A percentile compares a stretch with the other conserved stretches of the same genome.
These are phyloP conservation scores for Xylaria sp. DNA, from an alignment of 2,329 filamentous ascomycete species.

Conservation along the genomic window DNA sequence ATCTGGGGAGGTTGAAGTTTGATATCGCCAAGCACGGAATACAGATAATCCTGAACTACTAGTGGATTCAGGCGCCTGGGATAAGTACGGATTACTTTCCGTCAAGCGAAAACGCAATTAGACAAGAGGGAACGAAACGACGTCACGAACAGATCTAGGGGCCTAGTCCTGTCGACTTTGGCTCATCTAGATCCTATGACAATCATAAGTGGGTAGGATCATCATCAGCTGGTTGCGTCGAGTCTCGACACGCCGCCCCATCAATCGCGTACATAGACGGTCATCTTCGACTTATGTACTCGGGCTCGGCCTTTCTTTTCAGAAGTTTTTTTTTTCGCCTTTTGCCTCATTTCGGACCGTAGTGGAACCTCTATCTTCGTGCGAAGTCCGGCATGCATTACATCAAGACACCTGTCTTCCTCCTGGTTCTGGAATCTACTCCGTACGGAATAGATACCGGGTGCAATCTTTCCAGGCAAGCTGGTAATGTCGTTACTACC, in stretches of 20 bases:
- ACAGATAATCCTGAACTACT: not conserved
- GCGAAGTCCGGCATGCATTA: not conserved
- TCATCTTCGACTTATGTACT: constrained; percentile 7
- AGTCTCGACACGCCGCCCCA: not conserved
- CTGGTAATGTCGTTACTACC: not conserved
- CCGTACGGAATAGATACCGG: not conserved
- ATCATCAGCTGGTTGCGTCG: constrained; percentile 1
- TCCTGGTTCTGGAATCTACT: not conserved
- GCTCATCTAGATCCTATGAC: too few relatives aligned
- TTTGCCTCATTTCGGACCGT: constrained; percentile 23
- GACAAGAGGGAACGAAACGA: not conserved
- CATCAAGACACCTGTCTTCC: constrained; percentile 10
- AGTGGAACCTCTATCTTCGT: constrained; percentile 19
- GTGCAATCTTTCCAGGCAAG: not conserved
- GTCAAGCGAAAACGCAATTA: not conserved
- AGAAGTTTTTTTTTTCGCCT: constrained; percentile 4
- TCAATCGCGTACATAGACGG: not conserved
- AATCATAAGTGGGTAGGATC: not conserved
- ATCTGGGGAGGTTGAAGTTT: not conserved
- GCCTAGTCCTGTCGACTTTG: too few relatives aligned
- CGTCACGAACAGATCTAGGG: not conserved
- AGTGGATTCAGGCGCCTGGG: not conserved
- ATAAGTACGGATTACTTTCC: too few relatives aligned
- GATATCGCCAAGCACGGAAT: not conserved
- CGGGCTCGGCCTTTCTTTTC: constrained; percentile 27